Percentiles rank a stretch among this genome's conserved stretches.
phyloP scores from a whole-genome alignment of 108 stramenopile genomes.

The Parietichytrium sp. region DNA sequence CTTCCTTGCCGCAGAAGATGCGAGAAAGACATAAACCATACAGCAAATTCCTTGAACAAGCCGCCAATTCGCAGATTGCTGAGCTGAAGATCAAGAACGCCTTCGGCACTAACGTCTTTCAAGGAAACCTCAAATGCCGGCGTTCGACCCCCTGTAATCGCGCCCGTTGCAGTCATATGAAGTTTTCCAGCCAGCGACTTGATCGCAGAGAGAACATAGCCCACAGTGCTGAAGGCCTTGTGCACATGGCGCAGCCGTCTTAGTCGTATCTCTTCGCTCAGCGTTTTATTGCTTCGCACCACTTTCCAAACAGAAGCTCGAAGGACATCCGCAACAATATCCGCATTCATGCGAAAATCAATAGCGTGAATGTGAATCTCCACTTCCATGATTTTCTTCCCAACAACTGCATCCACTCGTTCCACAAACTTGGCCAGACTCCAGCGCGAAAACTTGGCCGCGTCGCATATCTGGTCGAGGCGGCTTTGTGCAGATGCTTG shows the following conservation, averaged over 20 bases:
- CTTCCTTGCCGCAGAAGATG: neutral
- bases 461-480: constrained; percentile 31
- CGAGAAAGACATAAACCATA: constrained; percentile 11
- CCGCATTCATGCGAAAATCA: neutral
- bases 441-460: neutral
- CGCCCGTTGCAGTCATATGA: constrained; percentile 2
- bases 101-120: constrained; percentile 16
- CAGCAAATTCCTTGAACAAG: constrained; percentile 3
- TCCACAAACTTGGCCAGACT: neutral
- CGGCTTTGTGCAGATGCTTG: neutral
- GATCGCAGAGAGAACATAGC: neutral
- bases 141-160: neutral
- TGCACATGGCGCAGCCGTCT: neutral
- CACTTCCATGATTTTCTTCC: neutral
- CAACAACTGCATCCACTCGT: neutral
- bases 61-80: constrained; percentile 9
- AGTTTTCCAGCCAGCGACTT: constrained; percentile 36
- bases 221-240: neutral
- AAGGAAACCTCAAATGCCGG: constrained; percentile 23
- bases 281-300: neutral
- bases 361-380: constrained; percentile 16
- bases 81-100: constrained; percentile 20
- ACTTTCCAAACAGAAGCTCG: neutral
- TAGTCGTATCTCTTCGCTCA: neutral
- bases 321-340: neutral